These are phyloP conservation scores for Combretum micranthum DNA, from an alignment of 345 rosid species.

Conservation along the genomic window DNA sequence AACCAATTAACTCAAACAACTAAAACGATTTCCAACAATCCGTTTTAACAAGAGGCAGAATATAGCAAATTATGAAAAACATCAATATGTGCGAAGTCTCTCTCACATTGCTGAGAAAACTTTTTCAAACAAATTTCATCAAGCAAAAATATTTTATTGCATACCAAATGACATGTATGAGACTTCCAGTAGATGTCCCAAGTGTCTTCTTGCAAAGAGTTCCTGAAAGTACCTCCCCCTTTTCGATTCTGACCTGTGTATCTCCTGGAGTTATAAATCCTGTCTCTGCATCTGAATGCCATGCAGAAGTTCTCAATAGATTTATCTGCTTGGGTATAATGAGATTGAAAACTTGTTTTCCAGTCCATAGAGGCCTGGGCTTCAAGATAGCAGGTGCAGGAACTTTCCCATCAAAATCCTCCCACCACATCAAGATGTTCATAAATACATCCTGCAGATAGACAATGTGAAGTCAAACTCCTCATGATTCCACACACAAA, in stretches of 20 bases:
- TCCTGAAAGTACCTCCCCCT: constrained; percentile 87
- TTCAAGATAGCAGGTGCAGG: constrained; percentile 91
- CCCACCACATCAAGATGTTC: constrained; percentile 99
- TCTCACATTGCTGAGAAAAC: background rate
- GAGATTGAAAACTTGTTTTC: constrained; percentile 95
- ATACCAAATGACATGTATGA: constrained; percentile 95
- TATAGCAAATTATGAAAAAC: no score
- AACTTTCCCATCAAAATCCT: constrained; percentile 97
- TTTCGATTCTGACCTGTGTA: constrained; percentile 87
- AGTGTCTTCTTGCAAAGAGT: constrained; percentile 97
- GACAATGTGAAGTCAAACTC: background rate
- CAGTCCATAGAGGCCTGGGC: constrained; percentile 99
- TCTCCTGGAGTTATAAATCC: constrained; percentile 87
- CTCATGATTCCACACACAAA: no score
- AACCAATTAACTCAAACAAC: no score
- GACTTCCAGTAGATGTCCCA: constrained; percentile 89
- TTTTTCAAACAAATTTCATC: constrained; percentile 1
- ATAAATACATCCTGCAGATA: constrained; percentile 81
- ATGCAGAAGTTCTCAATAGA: constrained; percentile 74
- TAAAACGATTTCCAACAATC: no score
- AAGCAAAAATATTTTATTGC: constrained; percentile 7
- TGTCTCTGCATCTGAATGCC: constrained; percentile 80
- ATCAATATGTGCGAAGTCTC: no score
- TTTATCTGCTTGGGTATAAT: constrained; percentile 98
- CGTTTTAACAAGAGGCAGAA: no score